A percentile compares a stretch with the other conserved stretches of the same genome.
Evolutionary conservation across 306 rosid genomes (phyloP).

Genomic region (Cucurbita moschata): DNA sequence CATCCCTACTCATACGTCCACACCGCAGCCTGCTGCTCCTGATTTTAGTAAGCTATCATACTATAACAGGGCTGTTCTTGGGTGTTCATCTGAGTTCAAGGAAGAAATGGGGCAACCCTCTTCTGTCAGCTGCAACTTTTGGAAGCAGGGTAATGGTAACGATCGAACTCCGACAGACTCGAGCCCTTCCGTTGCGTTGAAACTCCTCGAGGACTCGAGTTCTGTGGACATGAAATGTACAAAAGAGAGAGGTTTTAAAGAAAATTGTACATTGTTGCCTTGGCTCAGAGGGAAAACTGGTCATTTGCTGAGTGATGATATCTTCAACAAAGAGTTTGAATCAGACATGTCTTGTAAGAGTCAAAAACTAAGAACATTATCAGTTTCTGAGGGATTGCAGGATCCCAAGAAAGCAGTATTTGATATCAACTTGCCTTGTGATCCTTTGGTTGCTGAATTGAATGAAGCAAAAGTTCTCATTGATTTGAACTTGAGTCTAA

Average conservation of each 20-base stretch:
- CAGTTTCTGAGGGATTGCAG: slow-evolving; percentile 40
- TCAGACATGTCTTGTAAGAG: neutral
- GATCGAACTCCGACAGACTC: neutral
- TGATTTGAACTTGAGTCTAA: slow-evolving; percentile 64
- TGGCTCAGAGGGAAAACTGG: slow-evolving; percentile 1
- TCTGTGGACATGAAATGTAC: neutral
- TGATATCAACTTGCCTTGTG: slow-evolving; percentile 84
- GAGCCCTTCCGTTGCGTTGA: neutral
- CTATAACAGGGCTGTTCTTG: neutral
- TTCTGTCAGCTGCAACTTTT: neutral
- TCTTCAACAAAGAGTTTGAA: neutral
- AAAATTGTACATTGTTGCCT: slow-evolving; percentile 1
- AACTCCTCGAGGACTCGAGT: neutral
- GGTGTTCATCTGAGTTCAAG: neutral
- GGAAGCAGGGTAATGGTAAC: neutral
- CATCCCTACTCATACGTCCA: slow-evolving; percentile 28
- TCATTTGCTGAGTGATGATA: neutral
- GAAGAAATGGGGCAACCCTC: neutral
- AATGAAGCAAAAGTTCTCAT: slow-evolving; percentile 26
- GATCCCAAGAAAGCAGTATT: slow-evolving; percentile 44
- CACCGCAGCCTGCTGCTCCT: slow-evolving; percentile 25
- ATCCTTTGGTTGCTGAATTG: slow-evolving; percentile 34
- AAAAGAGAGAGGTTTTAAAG: neutral
- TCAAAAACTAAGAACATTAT: slow-evolving; percentile 52
- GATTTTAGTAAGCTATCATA: slow-evolving; percentile 23